Base-by-base conservation (phyloP, 2,329 filamentous ascomycete genomes). In the Diaporthe vaccinii region DNA sequence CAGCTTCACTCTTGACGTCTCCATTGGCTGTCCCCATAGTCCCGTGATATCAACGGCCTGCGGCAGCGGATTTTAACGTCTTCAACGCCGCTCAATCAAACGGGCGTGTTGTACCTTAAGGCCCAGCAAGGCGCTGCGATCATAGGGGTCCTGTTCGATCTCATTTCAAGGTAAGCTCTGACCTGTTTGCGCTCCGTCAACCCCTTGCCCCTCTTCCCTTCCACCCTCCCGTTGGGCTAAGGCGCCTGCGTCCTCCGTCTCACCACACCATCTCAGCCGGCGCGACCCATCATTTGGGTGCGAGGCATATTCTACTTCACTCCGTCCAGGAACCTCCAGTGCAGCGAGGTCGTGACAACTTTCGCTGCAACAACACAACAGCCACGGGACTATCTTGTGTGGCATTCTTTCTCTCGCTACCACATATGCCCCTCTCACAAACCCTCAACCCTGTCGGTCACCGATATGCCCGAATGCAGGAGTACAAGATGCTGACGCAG, bases 41-140 rank as follows among this genome's bases (percentile, higher is more conserved):
- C 89, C 89, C 88, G 87, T 90, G 89, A 90, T 89, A 83, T 76
- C 79, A 76, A 75, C 79, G 77, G 75, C 78, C 86, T 87, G 86
- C 86, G 85, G 85, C 86, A 79, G 78, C 79, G 80, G 81, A 83
- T 84, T 81, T 80, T 80, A 78, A 79, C 72, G 78, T 78, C 78
- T 72, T 79, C 76, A 72, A 72, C 72, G 77, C 76, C 78, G 80
- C 76, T 83, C 81, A 81, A 83, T 83, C 80, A 83, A 79, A 79
- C 78, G 75, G 77, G 75, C 68, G 25, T 41, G 44, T 59, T 3
- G 31, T 68, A 20, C 28, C 36, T 41, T 9, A 61, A 72, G 57
- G n/a, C 8, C 75, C 74, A 73, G 74, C 73, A 39, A n/a, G 12
- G 46, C 62, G 59, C 65, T 22, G 55, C 72, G 73, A 75, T 44